Evolutionary conservation across 1,284 basidiomycete species (phyloP).

Genomic region (Austropuccinia psidii): DNA sequence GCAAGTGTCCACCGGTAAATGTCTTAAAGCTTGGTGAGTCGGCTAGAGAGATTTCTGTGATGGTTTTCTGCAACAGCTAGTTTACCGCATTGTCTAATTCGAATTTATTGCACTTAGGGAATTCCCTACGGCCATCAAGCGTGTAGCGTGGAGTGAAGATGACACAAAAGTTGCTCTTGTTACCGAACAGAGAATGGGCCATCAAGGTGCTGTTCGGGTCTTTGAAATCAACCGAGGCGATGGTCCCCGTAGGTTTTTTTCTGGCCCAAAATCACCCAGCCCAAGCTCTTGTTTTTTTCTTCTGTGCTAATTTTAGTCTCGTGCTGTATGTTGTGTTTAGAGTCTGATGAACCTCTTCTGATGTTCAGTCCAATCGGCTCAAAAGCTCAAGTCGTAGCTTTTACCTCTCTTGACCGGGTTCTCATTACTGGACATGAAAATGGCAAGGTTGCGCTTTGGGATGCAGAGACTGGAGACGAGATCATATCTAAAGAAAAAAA

Average conservation of each 20-base stretch:
- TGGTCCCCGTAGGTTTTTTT: slow-evolving; percentile 52
- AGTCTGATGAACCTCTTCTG: slow-evolving; percentile 63
- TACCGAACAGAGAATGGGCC: slow-evolving; percentile 93
- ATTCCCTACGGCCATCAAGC: slow-evolving; percentile 94
- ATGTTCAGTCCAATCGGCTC: slow-evolving; percentile 84
- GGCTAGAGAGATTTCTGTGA: too few species aligned
- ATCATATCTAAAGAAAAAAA: slow-evolving; percentile 70
- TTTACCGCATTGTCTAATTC: too few species aligned
- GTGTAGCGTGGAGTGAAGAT: slow-evolving; percentile 82
- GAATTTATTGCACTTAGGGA: too few species aligned
- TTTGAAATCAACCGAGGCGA: slow-evolving; percentile 76
- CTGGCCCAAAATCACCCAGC: not conserved
- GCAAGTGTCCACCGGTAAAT: slow-evolving; percentile 82
- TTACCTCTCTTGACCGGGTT: slow-evolving; percentile 67
- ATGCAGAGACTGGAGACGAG: slow-evolving; percentile 80
- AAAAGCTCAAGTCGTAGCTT: slow-evolving; percentile 91
- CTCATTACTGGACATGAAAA: slow-evolving; percentile 94
- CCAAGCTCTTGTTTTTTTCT: not conserved
- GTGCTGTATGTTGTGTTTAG: slow-evolving; percentile 48
- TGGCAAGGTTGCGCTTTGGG: slow-evolving; percentile 79
- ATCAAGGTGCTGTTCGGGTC: slow-evolving; percentile 71
- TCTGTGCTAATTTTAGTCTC: not conserved
- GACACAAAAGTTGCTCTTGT: slow-evolving; percentile 79
- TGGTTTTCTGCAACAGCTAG: too few species aligned
- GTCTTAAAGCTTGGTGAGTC: slow-evolving; percentile 48